Evolutionary conservation across 2,329 filamentous ascomycete genomes (phyloP).

Genomic region (Cladobotryum protrusum): DNA sequence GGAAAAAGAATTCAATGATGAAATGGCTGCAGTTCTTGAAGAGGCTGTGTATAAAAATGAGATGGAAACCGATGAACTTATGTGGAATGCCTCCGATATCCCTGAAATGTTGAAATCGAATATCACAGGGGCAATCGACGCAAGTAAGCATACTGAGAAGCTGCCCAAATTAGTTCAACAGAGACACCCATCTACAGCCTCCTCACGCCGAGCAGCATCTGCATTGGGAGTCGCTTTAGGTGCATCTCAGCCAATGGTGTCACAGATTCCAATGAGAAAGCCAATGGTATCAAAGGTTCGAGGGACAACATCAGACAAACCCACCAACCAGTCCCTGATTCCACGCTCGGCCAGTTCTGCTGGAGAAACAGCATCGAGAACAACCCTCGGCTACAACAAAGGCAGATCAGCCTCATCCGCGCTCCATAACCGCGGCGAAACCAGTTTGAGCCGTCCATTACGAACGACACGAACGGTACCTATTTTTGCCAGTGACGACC

Average conservation of each 20-base stretch:
- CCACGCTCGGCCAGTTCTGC: constrained; percentile 35
- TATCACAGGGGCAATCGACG: not conserved
- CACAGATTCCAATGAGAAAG: constrained; percentile 14
- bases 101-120: constrained; percentile 27
- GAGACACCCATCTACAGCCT: constrained; percentile 24
- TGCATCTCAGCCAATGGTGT: not conserved
- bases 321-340: constrained; percentile 31
- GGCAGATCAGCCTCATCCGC: constrained; percentile 55
- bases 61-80: constrained; percentile 56
- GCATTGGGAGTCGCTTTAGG: constrained; percentile 38
- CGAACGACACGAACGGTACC: not conserved
- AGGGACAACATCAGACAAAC: constrained; percentile 28
- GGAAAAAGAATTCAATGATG: constrained; percentile 55
- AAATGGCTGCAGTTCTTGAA: constrained; percentile 43
- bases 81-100: constrained; percentile 55
- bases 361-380: constrained; percentile 65
- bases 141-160: not conserved
- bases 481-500: constrained; percentile 4
- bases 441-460: not conserved
- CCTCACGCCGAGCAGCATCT: constrained; percentile 48
- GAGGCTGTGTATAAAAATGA: constrained; percentile 62
- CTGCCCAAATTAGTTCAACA: constrained; percentile 7
- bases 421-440: constrained; percentile 26
- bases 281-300: constrained; percentile 26
- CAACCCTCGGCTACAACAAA: constrained; percentile 78